These are phyloP conservation scores for Neurospora cerealis DNA, from an alignment of 495 filamentous ascomycete species.

Conservation along the genomic window DNA sequence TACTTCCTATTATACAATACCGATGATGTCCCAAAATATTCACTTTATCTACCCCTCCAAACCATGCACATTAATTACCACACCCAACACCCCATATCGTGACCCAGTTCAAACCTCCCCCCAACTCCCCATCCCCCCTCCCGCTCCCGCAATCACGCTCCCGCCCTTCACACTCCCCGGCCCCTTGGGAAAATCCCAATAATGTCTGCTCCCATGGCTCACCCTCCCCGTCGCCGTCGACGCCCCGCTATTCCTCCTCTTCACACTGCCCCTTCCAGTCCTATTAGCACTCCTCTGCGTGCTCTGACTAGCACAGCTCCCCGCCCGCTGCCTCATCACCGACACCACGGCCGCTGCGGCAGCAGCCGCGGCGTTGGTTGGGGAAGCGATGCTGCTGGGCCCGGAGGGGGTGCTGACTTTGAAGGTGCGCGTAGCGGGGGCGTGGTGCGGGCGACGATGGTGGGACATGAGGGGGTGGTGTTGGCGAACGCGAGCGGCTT, in stretches of 20 bases:
- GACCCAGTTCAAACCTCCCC: slow-evolving; percentile 47
- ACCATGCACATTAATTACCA: not conserved
- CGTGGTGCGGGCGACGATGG: slow-evolving; percentile 28
- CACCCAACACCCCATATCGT: not conserved
- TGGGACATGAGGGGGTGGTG: slow-evolving; percentile 71
- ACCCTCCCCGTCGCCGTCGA: slow-evolving; percentile 29
- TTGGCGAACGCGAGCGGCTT: slow-evolving; percentile 72
- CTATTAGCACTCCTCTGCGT: slow-evolving; percentile 45
- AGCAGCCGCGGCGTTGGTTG: not conserved
- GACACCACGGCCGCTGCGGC: slow-evolving; percentile 6
- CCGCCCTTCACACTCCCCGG: slow-evolving; percentile 53
- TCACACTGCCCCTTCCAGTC: not conserved
- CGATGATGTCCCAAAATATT: not conserved
- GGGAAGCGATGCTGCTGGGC: slow-evolving; percentile 8
- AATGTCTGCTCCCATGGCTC: slow-evolving; percentile 44
- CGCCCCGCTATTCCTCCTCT: slow-evolving; percentile 47
- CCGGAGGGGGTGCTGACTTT: slow-evolving; percentile 39
- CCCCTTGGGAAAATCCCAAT: slow-evolving; percentile 59
- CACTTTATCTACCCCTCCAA: not conserved
- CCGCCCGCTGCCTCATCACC: slow-evolving; percentile 44
- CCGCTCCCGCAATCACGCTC: slow-evolving; percentile 53
- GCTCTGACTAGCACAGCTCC: slow-evolving; percentile 73
- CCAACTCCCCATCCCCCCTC: slow-evolving; percentile 56
- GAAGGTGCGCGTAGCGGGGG: slow-evolving; percentile 41
- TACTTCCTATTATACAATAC: not conserved